Evolutionary conservation across 169 alveolate species (phyloP).

Genomic region (Pseudocohnilembus persalinus): DNA sequence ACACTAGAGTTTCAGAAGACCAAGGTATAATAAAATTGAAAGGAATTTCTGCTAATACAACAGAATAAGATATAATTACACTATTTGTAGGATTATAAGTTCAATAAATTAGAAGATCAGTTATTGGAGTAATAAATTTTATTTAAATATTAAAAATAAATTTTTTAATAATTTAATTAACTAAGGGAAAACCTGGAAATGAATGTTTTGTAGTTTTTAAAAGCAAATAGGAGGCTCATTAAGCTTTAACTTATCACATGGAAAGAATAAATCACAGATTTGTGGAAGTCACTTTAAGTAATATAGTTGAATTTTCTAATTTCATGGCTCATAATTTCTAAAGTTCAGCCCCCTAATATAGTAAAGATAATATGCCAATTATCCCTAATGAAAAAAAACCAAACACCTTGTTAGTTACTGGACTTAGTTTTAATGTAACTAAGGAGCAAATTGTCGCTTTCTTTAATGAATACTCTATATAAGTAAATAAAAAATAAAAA

Average conservation of each 20-base stretch:
- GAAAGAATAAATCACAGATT: constrained; percentile 16
- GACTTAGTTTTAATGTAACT: constrained; percentile 8
- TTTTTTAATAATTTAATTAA: background rate
- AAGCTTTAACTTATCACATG: constrained; percentile 11
- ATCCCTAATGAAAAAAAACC: constrained; percentile 2
- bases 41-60: background rate
- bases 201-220: constrained; percentile 15
- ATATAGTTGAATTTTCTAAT: constrained; percentile 3
- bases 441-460: constrained; percentile 8
- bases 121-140: background rate
- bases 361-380: constrained; percentile 20
- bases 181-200: constrained; percentile 7
- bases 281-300: background rate
- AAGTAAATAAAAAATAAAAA: too few species aligned
- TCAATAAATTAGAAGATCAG: background rate
- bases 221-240: constrained; percentile 13
- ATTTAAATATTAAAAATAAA: too few species aligned
- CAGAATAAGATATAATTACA: constrained; percentile 13
- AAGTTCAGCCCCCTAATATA: constrained; percentile 15
- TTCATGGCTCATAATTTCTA: constrained; percentile 16
- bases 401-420: constrained; percentile 9
- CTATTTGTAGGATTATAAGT: constrained; percentile 7
- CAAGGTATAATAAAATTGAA: constrained; percentile 3
- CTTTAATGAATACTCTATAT: background rate
- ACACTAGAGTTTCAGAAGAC: constrained; percentile 2